Evolutionary conservation across 2,329 filamentous ascomycete genomes (phyloP), one percentile per base, ranked within the genome.

Genomic region (Aspergillus tanneri): DNA sequence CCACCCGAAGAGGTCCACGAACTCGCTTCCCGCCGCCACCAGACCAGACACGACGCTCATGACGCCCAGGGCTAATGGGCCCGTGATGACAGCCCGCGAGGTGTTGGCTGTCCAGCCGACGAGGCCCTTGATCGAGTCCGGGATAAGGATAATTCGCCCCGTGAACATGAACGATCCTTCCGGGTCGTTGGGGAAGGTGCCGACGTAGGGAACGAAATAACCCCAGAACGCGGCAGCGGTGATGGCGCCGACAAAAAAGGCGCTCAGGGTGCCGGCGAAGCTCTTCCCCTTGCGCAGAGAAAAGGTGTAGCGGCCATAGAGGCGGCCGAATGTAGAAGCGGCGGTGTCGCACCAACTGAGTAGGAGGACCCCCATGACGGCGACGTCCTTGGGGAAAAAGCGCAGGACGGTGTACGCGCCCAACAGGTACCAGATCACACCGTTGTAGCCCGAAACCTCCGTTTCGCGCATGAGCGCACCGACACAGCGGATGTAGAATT

Each of bases 321-420:
- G 76, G 46, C 93, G 83, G 44, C 93, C 93, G 64, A 99, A 91
- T 0, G 93, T 99, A 66, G 87, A 93, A 42, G 93, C 93, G 27
- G 93, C 93, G 1, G 93, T 97, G 69, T 99, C 93, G 72, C 93
- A 99, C 93, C 93, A 99, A 65, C 88, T 95, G 19, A 99, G 82
- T 32, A 99, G 80, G 61, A 99, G 77, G 35, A 97, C 87, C 52
- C 87, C 85, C 77, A 97, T 86, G 40, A 95, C 86, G 6, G 86
- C 90, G 19, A 99, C 81, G 62, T 99, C 93, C 73, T 97, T 99
- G 55, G 91, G 90, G 68, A 95, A 90, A 68, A 89, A 90, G 58
- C 83, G 83, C 57, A 97, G 81, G 12, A 92, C 90, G 24, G 85
- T 79, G 84, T 90, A 96, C 22, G 90, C 86, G 47, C 93, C 93